Base-by-base conservation (phyloP, 2,329 filamentous ascomycete species). In the Talaromyces sp. region DNA sequence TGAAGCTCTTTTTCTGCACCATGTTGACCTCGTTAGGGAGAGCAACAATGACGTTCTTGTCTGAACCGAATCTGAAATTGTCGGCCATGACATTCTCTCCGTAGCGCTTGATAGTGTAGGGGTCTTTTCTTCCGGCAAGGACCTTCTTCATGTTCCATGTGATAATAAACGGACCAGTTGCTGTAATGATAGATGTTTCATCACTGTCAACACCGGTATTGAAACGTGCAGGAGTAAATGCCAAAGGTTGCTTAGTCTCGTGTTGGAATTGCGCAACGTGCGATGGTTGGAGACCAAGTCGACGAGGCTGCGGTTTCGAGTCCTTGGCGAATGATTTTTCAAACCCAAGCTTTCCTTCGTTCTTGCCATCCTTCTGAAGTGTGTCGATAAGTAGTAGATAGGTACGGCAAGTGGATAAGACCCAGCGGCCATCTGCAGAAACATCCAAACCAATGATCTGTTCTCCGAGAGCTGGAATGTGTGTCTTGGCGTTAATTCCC, bases 231-330 rank as follows among this genome's bases (percentile, higher is more conserved):
- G 91, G 87, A 0, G 94, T 98, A 76, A 99, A 99, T 1, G 87
- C 84, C 10, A 99, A 84, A 0, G 91, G 87, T 63, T 89, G 88
- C 68, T 92, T 91, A 1, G 95, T 99, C 77, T 99, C 95, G 75
- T 98, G 91, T 73, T 96, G 91, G 81, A 99, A 97, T 73, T 99
- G 95, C 0, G 95, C 95, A 31, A 98, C 92, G 74, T 99, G 95
- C 63, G 91, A 88, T 0, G 95, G 95, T 6, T 90, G 93, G 42
- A 99, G 84, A 12, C 89, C 92, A 10, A 99, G 86, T 68, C 95
- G 92, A 60, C 92, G 89, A 40, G 95, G 95, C 70, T 96, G 92
- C 1, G 95, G 95, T 77, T 99, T 99, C 23, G 88, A 85, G 73
- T 97, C 93, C 67, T 96, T 96, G 3, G 90, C 88, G 70, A 99